A percentile compares a stretch with the other conserved stretches of the same genome.
phyloP scores from a whole-genome alignment of 805 yeast genomes.

The Pichia sporocuriosa region DNA sequence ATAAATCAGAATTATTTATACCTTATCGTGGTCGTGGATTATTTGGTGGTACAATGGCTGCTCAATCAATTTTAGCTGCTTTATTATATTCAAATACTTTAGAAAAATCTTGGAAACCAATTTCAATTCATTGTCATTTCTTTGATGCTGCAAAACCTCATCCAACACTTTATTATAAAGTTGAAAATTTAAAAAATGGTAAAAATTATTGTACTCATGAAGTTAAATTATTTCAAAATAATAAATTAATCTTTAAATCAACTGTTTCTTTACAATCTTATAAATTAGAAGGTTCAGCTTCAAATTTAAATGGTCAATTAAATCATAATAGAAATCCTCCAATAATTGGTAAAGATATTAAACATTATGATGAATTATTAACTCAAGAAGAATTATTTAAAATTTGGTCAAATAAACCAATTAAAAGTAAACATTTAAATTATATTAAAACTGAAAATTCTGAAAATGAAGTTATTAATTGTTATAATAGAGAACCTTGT shows the following conservation, averaged over 20 bases:
- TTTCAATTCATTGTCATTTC: constrained; percentile 58
- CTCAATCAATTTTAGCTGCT: constrained; percentile 59
- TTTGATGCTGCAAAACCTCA: constrained; percentile 45
- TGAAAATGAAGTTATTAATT: constrained; percentile 17
- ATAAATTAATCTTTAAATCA: constrained; percentile 43
- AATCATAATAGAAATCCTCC: constrained; percentile 26
- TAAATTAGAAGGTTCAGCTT: constrained; percentile 28
- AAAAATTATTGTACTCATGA: constrained; percentile 46
- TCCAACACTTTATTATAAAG: constrained; percentile 45
- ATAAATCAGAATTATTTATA: constrained; percentile 26
- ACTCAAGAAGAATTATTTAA: constrained; percentile 24
- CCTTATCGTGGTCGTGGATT: constrained; percentile 57
- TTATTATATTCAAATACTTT: constrained; percentile 39
- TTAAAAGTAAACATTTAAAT: constrained; percentile 19
- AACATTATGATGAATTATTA: constrained; percentile 24
- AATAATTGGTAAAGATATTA: constrained; percentile 24
- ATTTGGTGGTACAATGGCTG: constrained; percentile 65
- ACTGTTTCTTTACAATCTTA: constrained; percentile 39
- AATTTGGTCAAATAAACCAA: constrained; percentile 24
- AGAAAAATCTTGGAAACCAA: constrained; percentile 39
- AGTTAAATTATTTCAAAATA: constrained; percentile 50
- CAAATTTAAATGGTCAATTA: constrained; percentile 25
- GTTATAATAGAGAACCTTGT: constrained; percentile 30
- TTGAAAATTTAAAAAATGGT: constrained; percentile 45
- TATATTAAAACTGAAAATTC: constrained; percentile 19